Conservation (phyloP, 305 asterid genomes). For the Rubia peregrina region DNA sequence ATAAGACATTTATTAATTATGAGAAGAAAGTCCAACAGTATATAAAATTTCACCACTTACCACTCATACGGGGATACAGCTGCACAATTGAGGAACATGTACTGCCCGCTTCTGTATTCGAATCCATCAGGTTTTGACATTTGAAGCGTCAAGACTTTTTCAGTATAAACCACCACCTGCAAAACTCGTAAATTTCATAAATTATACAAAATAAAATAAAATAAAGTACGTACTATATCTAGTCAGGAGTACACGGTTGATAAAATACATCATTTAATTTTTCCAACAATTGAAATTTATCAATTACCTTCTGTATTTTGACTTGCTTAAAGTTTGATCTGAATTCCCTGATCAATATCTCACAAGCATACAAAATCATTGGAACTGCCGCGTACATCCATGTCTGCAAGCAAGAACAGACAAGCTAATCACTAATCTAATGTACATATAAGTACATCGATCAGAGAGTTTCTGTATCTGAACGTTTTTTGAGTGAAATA, state of each 20-base stretch:
- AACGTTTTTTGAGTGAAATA: not conserved
- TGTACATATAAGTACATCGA: no score
- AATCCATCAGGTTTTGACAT: constrained; percentile 81
- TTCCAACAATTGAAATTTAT: not conserved
- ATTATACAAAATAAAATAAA: no score
- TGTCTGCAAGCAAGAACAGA: constrained; percentile 33
- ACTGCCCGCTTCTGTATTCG: constrained; percentile 74
- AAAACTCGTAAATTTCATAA: not conserved
- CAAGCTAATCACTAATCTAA: not conserved
- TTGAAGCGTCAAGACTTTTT: constrained; percentile 64
- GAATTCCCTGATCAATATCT: constrained; percentile 64
- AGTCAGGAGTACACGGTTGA: no score
- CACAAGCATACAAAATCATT: constrained; percentile 61
- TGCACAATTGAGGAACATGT: constrained; percentile 83
- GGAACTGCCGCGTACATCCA: constrained; percentile 95
- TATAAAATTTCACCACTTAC: constrained; percentile 25
- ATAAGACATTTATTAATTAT: no score
- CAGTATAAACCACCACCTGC: constrained; percentile 74
- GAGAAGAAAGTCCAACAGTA: no score
- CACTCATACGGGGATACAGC: constrained; percentile 86
- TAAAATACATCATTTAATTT: not conserved
- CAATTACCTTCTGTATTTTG: constrained; percentile 50
- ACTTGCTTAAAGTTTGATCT: constrained; percentile 62
- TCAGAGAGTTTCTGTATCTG: no score
- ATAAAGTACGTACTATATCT: no score